Evolutionary conservation across 2,329 filamentous ascomycete species (phyloP).

Genomic region (Colletotrichum sansevieriae): DNA sequence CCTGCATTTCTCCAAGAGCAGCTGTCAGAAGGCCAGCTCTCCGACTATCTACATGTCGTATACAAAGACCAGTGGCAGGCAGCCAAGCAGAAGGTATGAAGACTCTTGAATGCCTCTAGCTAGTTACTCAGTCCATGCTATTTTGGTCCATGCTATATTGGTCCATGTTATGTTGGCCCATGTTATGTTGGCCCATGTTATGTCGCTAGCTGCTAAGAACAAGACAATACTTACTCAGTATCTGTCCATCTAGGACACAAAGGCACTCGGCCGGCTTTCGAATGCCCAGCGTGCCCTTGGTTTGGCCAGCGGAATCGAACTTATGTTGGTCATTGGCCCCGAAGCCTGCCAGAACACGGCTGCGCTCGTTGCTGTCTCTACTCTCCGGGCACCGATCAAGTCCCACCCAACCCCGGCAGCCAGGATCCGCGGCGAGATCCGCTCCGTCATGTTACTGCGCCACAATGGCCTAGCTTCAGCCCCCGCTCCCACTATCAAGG

Average conservation of each 20-base stretch:
- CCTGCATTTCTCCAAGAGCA: neutral
- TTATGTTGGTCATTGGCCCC: neutral
- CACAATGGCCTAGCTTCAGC: neutral
- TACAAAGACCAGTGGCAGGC: neutral
- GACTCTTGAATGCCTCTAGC: neutral
- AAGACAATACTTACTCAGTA: too few relatives aligned
- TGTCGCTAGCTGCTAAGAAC: too few relatives aligned
- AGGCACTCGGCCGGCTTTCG: neutral
- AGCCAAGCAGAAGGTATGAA: neutral
- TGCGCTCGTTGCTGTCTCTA: neutral
- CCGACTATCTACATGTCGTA: neutral
- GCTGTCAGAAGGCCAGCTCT: neutral
- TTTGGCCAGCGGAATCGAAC: neutral
- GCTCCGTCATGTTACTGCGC: neutral
- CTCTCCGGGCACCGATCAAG: neutral
- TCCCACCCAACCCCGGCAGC: neutral
- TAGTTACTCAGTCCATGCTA: too few relatives aligned
- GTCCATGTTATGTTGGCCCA: too few relatives aligned
- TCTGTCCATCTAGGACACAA: too few relatives aligned
- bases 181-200: too few relatives aligned
- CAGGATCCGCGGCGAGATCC: neutral
- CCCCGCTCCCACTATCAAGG: neutral
- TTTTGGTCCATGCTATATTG: too few relatives aligned
- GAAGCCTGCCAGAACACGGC: neutral
- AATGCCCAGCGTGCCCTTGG: neutral